A percentile compares a stretch with the other conserved stretches of the same genome.
Evolutionary conservation across 1,284 basidiomycete genomes (phyloP).

Genomic region (Cryptococcus sp.): DNA sequence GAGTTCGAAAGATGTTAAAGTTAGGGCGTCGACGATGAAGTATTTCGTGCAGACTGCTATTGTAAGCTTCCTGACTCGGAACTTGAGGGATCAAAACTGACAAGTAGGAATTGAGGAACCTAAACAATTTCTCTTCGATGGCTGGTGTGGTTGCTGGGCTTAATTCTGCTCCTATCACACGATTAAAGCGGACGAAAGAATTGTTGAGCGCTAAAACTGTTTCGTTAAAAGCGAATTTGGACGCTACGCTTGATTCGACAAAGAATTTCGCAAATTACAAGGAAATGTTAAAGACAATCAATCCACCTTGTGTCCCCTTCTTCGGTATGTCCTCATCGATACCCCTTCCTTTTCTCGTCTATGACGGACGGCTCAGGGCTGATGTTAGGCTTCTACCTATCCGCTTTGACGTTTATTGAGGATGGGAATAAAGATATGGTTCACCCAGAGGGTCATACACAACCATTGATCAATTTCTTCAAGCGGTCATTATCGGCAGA

Average conservation of each 20-base stretch:
- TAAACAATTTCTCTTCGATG: constrained; percentile 98
- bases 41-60: constrained; percentile 86
- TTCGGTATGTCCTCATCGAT: constrained; percentile 60
- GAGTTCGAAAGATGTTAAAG: constrained; percentile 72
- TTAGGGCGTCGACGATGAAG: constrained; percentile 75
- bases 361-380: too few species aligned
- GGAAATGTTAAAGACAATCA: constrained; percentile 73
- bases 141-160: constrained; percentile 92
- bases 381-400: constrained; percentile 80
- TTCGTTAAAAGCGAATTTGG: constrained; percentile 58
- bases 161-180: constrained; percentile 85
- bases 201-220: constrained; percentile 47
- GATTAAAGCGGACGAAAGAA: constrained; percentile 84
- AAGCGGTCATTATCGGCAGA: constrained; percentile 92
- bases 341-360: neutral
- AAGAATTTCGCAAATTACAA: constrained; percentile 94
- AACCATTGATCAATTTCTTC: constrained; percentile 80
- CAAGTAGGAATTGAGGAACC: constrained; percentile 69
- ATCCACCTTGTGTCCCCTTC: constrained; percentile 95
- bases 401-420: constrained; percentile 93
- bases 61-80: constrained; percentile 53
- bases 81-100: neutral
- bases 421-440: constrained; percentile 85
- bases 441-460: neutral
- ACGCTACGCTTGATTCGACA: constrained; percentile 77